Percentiles rank a stretch among this genome's conserved stretches.
These are phyloP conservation scores for Arabis alpina DNA, from an alignment of 345 rosid genomes.

Conservation along the genomic window DNA sequence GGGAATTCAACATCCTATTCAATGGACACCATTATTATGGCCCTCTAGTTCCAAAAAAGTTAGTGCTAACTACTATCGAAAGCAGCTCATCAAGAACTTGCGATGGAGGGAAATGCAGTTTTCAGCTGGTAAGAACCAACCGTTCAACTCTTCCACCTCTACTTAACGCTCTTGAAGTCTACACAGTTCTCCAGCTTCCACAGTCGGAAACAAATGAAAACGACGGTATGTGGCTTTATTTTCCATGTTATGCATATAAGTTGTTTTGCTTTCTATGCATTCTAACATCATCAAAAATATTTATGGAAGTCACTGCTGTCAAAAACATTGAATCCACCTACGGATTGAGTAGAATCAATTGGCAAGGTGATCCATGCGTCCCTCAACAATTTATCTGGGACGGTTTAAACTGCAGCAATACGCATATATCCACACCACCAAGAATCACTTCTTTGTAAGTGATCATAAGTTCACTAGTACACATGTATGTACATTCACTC, in stretches of 20 bases:
- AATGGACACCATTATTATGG: neutral
- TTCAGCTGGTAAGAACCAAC: constrained; percentile 31
- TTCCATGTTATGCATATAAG: neutral
- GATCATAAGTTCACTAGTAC: neutral
- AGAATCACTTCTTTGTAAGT: constrained; percentile 39
- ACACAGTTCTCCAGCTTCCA: constrained; percentile 27
- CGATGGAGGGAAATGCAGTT: neutral
- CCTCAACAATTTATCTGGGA: constrained; percentile 27
- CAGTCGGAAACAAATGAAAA: constrained; percentile 24
- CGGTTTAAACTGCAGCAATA: constrained; percentile 23
- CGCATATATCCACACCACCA: constrained; percentile 16
- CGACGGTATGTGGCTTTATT: neutral
- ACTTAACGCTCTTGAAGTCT: constrained; percentile 32
- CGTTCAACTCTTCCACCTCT: constrained; percentile 42
- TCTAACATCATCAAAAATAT: neutral
- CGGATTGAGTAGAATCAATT: constrained; percentile 30
- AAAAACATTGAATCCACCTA: constrained; percentile 20
- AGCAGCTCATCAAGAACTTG: neutral
- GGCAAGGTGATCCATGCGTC: constrained; percentile 43
- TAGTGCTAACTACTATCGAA: no score
- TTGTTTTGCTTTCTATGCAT: neutral
- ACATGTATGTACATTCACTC: neutral
- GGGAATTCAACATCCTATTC: constrained; percentile 1
- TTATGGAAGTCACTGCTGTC: neutral
- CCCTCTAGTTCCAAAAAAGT: neutral